A percentile compares a stretch with the other conserved stretches of the same genome.
phyloP scores from a whole-genome alignment of 371 early-diverging fungal species.

The Mortierella sp. region DNA sequence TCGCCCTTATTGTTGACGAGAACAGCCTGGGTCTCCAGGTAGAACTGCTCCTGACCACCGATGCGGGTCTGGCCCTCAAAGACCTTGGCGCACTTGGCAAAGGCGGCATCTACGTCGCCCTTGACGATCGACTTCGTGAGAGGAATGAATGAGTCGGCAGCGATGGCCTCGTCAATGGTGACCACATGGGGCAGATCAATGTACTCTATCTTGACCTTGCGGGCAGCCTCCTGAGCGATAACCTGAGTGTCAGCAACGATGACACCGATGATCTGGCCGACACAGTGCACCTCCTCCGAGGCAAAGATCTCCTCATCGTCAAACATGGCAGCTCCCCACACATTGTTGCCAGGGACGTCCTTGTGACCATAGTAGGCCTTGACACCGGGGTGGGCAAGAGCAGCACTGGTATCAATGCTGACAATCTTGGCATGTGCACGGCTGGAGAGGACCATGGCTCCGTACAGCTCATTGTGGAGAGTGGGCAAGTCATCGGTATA shows the following conservation, averaged over 20 bases:
- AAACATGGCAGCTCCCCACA: slow-evolving; percentile 61
- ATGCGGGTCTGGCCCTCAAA: slow-evolving; percentile 70
- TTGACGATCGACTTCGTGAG: slow-evolving; percentile 59
- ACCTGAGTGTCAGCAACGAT: slow-evolving; percentile 72
- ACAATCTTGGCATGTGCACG: slow-evolving; percentile 74
- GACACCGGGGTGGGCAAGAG: slow-evolving; percentile 71
- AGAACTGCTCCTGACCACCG: slow-evolving; percentile 81
- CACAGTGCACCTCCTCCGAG: slow-evolving; percentile 63
- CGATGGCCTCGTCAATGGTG: slow-evolving; percentile 79
- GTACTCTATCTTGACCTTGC: slow-evolving; percentile 74
- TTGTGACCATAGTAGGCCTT: slow-evolving; percentile 65
- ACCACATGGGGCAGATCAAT: slow-evolving; percentile 70
- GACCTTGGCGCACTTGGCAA: slow-evolving; percentile 60
- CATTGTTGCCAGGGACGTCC: slow-evolving; percentile 74
- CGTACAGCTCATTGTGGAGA: slow-evolving; percentile 69
- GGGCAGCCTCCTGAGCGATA: slow-evolving; percentile 72
- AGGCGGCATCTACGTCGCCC: slow-evolving; percentile 66
- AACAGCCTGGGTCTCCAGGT: slow-evolving; percentile 78
- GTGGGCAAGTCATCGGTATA: slow-evolving; percentile 84
- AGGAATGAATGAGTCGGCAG: slow-evolving; percentile 65
- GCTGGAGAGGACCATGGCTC: slow-evolving; percentile 68
- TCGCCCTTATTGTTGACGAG: slow-evolving; percentile 76
- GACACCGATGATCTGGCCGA: slow-evolving; percentile 80
- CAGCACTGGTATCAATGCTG: slow-evolving; percentile 66
- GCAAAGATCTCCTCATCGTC: slow-evolving; percentile 83